These are phyloP conservation scores for Pezicula neosporulosa DNA, from an alignment of 2,329 filamentous ascomycete species.

Conservation along the genomic window DNA sequence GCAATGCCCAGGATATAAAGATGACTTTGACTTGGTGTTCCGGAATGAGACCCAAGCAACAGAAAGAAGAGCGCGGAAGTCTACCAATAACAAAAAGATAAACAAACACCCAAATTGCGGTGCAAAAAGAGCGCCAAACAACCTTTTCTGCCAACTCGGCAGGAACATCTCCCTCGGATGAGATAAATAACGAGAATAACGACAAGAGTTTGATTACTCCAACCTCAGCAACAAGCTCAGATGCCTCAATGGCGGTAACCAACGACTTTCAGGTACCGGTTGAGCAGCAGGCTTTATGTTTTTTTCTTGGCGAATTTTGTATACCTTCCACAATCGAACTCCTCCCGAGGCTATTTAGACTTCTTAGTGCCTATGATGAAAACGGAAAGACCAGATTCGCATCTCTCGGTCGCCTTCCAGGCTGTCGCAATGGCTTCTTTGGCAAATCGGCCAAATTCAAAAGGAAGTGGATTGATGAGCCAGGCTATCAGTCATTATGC, in stretches of 20 bases:
- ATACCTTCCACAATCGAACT: constrained; percentile 47
- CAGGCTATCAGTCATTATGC: constrained; percentile 50
- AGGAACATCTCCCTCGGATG: neutral
- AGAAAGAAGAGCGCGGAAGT: constrained; percentile 57
- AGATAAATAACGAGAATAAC: neutral
- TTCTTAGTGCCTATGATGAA: constrained; percentile 55
- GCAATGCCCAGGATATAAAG: constrained; percentile 64
- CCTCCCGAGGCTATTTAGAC: constrained; percentile 53
- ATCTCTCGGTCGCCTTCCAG: constrained; percentile 53
- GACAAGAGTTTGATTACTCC: constrained; percentile 6
- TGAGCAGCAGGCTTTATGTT: constrained; percentile 53
- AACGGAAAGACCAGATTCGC: constrained; percentile 37
- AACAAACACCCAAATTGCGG: constrained; percentile 19
- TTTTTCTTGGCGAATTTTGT: constrained; percentile 62
- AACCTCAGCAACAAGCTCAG: constrained; percentile 5
- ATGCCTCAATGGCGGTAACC: constrained; percentile 19
- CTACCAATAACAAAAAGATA: constrained; percentile 46
- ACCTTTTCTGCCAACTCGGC: constrained; percentile 4
- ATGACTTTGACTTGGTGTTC: constrained; percentile 70
- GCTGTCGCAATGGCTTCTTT: constrained; percentile 57
- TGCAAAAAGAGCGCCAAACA: constrained; percentile 8
- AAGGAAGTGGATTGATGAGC: constrained; percentile 28
- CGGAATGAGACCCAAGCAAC: constrained; percentile 70
- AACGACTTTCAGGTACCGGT: constrained; percentile 42
- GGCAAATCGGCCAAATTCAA: constrained; percentile 44